Conservation (phyloP, 352 stramenopile genomes). For the Thalassiosira oceanica region DNA sequence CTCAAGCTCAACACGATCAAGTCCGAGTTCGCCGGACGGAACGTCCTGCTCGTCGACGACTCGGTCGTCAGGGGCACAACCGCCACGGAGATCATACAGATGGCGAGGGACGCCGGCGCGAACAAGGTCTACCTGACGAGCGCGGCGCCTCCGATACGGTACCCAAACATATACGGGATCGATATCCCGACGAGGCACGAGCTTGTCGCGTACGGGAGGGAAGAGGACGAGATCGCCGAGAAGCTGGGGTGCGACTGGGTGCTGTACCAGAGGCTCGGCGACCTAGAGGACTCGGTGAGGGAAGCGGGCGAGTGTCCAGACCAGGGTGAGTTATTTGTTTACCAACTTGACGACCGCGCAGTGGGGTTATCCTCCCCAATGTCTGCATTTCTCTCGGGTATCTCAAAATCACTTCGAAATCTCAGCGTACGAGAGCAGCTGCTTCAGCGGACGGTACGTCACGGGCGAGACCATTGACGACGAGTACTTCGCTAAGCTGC, state of each 20-base stretch:
- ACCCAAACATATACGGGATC: slow-evolving; percentile 99
- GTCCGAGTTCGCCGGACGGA: slow-evolving; percentile 86
- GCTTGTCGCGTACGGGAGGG: slow-evolving; percentile 94
- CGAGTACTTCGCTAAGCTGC: slow-evolving; percentile 73
- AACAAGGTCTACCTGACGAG: slow-evolving; percentile 96
- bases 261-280: slow-evolving; percentile 82
- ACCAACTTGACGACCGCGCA: background rate
- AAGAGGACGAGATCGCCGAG: slow-evolving; percentile 90
- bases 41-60: slow-evolving; percentile 98
- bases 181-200: slow-evolving; percentile 98
- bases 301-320: slow-evolving; percentile 41
- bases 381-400: background rate
- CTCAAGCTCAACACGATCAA: slow-evolving; percentile 99
- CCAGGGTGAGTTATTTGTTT: background rate
- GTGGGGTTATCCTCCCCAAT: slow-evolving; percentile 1
- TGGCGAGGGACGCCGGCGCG: slow-evolving; percentile 96
- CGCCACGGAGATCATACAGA: slow-evolving; percentile 96
- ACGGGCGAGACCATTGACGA: slow-evolving; percentile 85
- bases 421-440: slow-evolving; percentile 92
- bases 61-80: slow-evolving; percentile 98
- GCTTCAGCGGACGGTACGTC: slow-evolving; percentile 96
- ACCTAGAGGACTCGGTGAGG: slow-evolving; percentile 86
- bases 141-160: slow-evolving; percentile 94
- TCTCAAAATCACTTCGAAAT: background rate
- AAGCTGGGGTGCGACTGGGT: slow-evolving; percentile 95